Base-by-base conservation (phyloP, 331 rosid species). In the Cydonia oblonga region DNA sequence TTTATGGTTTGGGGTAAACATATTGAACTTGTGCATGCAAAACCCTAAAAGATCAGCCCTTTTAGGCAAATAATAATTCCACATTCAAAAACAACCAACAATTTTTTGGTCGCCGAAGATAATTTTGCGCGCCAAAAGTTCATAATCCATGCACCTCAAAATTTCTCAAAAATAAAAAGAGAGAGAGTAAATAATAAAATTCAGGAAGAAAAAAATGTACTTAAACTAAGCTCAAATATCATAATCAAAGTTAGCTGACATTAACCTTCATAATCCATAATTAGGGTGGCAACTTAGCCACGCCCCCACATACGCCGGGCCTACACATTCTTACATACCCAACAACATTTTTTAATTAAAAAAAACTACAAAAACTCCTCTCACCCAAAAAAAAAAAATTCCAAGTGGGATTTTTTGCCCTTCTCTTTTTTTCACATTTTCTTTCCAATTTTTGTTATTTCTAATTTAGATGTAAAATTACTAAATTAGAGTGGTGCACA, bases 401-500 rank as follows among this genome's bases (percentile, higher is more conserved):
- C 54, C 9, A 49, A 49, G 9, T 60, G 66, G 66, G 1, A n/a
- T n/a, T 32, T 57, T 46, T 30, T 29, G 13, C 51, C 61, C n/a
- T n/a, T 24, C 2, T 0, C 11, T 59, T 74, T 62, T 79, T 38
- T 61, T 53, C n/a, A 49, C 54, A 49, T 16, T 49, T 46, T 49
- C n/a, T 18, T 9, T 49, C 54, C 7, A 6, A 49, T 16, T 49
- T 23, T 56, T 19, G 13, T 44, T 13, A 23, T n/a, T 32, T 22
- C 51, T 64, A 70, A 77, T 44, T 30, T 49, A 30, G 66, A 76
- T 6, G 74, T 57, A n/a, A 62, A 56, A 69, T 35, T 60, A 86
- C 61, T 4, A 62, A 56, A 69, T 35, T 60, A 86, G 59, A 76
- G 77, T 3, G 84, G 88, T 46, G 87, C 89, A 78, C 65, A 30